phyloP scores from a whole-genome alignment of 805 yeast species.

The Saturnispora quitensis region DNA sequence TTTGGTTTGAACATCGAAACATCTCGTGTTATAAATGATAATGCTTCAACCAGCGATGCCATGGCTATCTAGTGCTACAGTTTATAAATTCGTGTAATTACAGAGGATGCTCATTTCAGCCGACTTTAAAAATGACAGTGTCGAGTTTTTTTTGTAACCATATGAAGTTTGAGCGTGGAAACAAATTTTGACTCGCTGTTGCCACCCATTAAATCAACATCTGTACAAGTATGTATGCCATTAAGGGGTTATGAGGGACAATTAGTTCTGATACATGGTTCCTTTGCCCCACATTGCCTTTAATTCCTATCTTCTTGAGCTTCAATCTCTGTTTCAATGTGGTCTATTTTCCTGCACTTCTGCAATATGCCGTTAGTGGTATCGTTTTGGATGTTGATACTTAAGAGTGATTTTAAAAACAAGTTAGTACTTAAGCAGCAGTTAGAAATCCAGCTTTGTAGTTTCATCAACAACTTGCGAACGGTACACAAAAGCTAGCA shows the following conservation, averaged over 20 bases:
- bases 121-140: not conserved
- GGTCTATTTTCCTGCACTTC: not conserved
- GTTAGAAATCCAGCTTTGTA: too few species aligned
- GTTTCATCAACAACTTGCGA: too few species aligned
- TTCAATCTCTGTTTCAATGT: not conserved
- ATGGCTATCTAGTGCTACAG: constrained; percentile 2
- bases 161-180: not conserved
- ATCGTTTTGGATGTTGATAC: not conserved
- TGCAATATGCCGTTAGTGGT: not conserved
- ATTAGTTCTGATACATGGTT: not conserved
- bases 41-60: constrained; percentile 1
- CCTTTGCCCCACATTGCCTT: not conserved
- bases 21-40: constrained; percentile 44
- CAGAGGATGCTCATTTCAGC: not conserved
- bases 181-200: not conserved
- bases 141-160: not conserved
- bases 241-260: not conserved
- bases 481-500: too few species aligned
- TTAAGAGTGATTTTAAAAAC: too few species aligned
- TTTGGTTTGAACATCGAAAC: constrained; percentile 62
- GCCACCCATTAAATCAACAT: constrained; percentile 2
- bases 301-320: not conserved
- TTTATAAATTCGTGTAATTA: not conserved
- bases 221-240: not conserved
- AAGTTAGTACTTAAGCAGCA: too few species aligned